Percentiles rank a stretch among this genome's conserved stretches.
Conservation (phyloP, 2,329 filamentous ascomycete species). For the Colletotrichum agaves region DNA sequence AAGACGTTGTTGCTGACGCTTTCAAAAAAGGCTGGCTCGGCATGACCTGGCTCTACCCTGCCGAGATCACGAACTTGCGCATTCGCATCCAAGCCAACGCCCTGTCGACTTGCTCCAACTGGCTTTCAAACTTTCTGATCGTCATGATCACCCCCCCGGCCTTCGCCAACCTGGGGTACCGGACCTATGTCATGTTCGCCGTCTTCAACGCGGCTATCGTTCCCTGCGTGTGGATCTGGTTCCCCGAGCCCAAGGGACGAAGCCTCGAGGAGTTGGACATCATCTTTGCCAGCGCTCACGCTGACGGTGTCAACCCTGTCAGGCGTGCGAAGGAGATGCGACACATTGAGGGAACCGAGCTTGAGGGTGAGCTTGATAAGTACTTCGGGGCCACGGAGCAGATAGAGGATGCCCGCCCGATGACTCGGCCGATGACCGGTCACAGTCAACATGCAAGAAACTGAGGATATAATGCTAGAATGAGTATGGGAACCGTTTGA, state of each 20-base stretch:
- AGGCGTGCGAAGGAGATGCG: constrained; percentile 43
- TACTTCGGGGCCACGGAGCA: constrained; percentile 42
- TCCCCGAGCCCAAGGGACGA: constrained; percentile 64
- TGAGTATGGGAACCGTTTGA: background rate
- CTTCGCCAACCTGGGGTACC: constrained; percentile 63
- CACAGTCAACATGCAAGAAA: constrained; percentile 2
- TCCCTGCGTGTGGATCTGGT: constrained; percentile 62
- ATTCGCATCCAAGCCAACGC: constrained; percentile 73
- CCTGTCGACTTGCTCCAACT: constrained; percentile 69
- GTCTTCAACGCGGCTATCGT: constrained; percentile 64
- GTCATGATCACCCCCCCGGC: constrained; percentile 74
- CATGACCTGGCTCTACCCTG: constrained; percentile 71
- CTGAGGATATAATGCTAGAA: background rate
- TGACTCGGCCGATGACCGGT: constrained; percentile 28
- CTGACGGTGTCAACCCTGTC: constrained; percentile 43
- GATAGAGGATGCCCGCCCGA: constrained; percentile 35
- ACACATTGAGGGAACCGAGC: constrained; percentile 37
- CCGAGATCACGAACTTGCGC: constrained; percentile 68
- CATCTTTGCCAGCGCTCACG: constrained; percentile 46
- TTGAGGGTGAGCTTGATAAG: constrained; percentile 44
- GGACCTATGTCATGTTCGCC: constrained; percentile 66
- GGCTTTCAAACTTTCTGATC: constrained; percentile 72
- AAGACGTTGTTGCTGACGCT: background rate
- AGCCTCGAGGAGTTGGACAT: constrained; percentile 72
- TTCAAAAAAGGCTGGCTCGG: constrained; percentile 59